Conservation (phyloP, 306 rosid genomes). For the Leucaena leucocephala region DNA sequence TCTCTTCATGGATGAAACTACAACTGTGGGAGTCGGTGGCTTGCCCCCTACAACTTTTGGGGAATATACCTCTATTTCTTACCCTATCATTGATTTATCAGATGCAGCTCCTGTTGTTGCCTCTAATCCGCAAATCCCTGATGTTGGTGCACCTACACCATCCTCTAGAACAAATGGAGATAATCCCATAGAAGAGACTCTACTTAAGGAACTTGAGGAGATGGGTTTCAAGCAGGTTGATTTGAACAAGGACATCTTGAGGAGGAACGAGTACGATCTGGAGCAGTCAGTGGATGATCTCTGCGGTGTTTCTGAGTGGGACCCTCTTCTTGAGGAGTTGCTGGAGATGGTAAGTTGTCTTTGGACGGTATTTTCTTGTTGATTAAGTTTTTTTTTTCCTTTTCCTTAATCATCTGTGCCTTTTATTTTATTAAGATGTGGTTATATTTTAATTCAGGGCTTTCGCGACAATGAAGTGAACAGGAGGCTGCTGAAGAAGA, state of each 20-base stretch:
- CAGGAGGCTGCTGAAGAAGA: conserved; percentile 75
- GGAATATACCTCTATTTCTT: conserved; percentile 42
- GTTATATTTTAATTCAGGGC: conserved; percentile 59
- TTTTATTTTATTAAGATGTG: neutral
- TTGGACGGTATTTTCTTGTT: neutral
- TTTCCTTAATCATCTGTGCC: neutral
- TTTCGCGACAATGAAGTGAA: conserved; percentile 66
- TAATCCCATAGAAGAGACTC: conserved; percentile 53
- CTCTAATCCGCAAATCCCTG: conserved; percentile 29
- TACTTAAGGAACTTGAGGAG: conserved; percentile 76
- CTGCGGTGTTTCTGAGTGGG: conserved; percentile 82
- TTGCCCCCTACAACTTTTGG: conserved; percentile 38
- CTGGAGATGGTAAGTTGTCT: conserved; percentile 68
- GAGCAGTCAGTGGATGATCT: conserved; percentile 79
- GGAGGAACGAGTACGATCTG: conserved; percentile 68
- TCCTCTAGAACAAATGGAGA: conserved; percentile 37
- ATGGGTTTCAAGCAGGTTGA: conserved; percentile 84
- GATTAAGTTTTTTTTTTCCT: neutral
- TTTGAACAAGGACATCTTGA: conserved; percentile 80
- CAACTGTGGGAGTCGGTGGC: conserved; percentile 49
- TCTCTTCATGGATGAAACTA: conserved; percentile 45
- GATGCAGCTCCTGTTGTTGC: conserved; percentile 33
- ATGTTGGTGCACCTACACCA: conserved; percentile 38
- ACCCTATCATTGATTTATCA: conserved; percentile 52
- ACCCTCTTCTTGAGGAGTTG: conserved; percentile 82